Percentiles rank a stretch among this genome's conserved stretches.
Evolutionary conservation across 345 rosid species (phyloP).

Genomic region (Eucalyptus rudis): DNA sequence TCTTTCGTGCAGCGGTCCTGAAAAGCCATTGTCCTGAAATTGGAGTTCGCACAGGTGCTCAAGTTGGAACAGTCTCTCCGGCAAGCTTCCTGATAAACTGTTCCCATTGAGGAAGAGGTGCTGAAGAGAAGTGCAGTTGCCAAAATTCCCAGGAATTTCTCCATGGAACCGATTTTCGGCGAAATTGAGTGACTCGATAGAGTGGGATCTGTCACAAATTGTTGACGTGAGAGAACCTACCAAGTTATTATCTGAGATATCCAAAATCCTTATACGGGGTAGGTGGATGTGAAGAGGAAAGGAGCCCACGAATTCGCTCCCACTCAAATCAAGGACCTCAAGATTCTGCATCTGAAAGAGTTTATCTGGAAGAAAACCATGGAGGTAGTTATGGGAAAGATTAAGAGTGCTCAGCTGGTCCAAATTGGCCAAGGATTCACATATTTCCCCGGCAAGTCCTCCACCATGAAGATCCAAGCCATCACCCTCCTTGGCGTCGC

Average conservation of each 20-base stretch:
- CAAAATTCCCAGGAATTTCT: neutral
- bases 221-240: neutral
- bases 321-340: slow-evolving; percentile 11
- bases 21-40: slow-evolving; percentile 7
- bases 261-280: neutral
- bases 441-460: neutral
- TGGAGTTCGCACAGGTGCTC: neutral
- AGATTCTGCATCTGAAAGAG: slow-evolving; percentile 6
- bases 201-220: neutral
- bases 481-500: neutral
- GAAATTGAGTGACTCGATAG: slow-evolving; percentile 2
- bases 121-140: slow-evolving; percentile 8
- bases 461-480: slow-evolving; percentile 1
- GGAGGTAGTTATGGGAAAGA: slow-evolving; percentile 7
- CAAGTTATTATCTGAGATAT: slow-evolving; percentile 8
- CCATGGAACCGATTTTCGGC: slow-evolving; percentile 2
- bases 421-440: slow-evolving; percentile 3
- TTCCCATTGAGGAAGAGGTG: slow-evolving; percentile 7
- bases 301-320: slow-evolving; percentile 1
- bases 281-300: neutral
- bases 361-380: neutral
- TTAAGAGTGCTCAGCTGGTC: slow-evolving; percentile 9
- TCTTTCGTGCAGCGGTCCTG: neutral
- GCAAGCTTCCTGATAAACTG: slow-evolving; percentile 6
- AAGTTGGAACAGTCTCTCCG: slow-evolving; percentile 1